phyloP scores from a whole-genome alignment of 495 filamentous ascomycete species.

The Penicillium mononematosum region DNA sequence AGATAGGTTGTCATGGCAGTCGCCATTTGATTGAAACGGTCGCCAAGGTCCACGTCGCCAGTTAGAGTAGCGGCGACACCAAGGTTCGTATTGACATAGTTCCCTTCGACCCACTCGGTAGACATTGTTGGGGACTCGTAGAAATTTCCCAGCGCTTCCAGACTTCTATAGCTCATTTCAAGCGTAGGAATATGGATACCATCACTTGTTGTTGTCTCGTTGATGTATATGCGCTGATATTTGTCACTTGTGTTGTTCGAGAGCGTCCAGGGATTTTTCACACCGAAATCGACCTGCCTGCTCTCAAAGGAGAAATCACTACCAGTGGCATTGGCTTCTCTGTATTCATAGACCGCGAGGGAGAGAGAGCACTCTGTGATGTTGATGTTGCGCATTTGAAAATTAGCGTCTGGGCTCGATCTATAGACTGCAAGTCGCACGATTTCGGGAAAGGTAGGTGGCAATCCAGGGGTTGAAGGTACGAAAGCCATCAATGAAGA shows the following conservation, averaged over 20 bases:
- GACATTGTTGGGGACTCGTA: slow-evolving; percentile 14
- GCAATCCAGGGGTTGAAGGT: background rate
- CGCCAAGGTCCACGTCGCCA: slow-evolving; percentile 13
- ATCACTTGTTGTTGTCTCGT: background rate
- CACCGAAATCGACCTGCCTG: slow-evolving; percentile 16
- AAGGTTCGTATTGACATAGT: slow-evolving; percentile 14
- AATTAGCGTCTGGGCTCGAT: slow-evolving; percentile 11
- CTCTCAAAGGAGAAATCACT: slow-evolving; percentile 14
- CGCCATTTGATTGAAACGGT: slow-evolving; percentile 20
- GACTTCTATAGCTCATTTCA: background rate
- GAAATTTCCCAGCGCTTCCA: slow-evolving; percentile 12
- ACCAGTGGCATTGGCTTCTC: slow-evolving; percentile 13
- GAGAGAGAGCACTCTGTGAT: slow-evolving; percentile 22
- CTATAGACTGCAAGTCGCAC: slow-evolving; percentile 18
- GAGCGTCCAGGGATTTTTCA: slow-evolving; percentile 13
- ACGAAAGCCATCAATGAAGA: slow-evolving; percentile 1
- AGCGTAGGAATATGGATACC: background rate
- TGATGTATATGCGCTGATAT: background rate
- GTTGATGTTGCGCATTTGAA: slow-evolving; percentile 12
- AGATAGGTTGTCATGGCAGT: slow-evolving; percentile 20
- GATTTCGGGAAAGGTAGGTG: slow-evolving; percentile 17
- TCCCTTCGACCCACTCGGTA: slow-evolving; percentile 16
- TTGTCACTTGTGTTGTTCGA: too few species aligned
- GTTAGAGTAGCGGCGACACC: slow-evolving; percentile 14
- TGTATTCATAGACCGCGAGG: slow-evolving; percentile 18